Evolutionary conservation across 345 rosid species (phyloP).

Genomic region (Hypericum androsaemum): DNA sequence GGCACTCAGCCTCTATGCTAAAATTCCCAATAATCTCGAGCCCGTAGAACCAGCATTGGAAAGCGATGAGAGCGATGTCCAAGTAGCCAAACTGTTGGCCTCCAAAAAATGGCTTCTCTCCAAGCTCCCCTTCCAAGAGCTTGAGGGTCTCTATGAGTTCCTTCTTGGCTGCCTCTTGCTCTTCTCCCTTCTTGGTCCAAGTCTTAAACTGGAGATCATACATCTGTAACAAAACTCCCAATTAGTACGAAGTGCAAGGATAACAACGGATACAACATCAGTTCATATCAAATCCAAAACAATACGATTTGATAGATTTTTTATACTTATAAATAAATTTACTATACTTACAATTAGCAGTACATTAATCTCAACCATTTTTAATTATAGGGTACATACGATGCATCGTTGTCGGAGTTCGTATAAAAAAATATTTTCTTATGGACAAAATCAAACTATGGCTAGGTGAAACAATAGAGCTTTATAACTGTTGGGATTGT

Average conservation of each 20-base stretch:
- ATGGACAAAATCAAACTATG: too few relatives aligned
- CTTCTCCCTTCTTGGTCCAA: neutral
- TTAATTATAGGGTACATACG: too few relatives aligned
- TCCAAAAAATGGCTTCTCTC: neutral
- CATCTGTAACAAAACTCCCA: neutral
- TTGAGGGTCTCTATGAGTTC: neutral
- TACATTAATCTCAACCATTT: too few relatives aligned
- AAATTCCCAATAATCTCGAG: neutral
- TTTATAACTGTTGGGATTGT: too few relatives aligned
- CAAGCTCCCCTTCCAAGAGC: slow-evolving; percentile 1
- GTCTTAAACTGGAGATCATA: neutral
- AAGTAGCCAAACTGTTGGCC: neutral
- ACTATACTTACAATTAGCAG: too few relatives aligned
- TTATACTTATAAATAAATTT: too few relatives aligned
- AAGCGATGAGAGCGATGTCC: neutral
- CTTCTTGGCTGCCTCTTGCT: neutral
- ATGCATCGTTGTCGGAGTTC: too few relatives aligned
- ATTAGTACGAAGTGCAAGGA: neutral
- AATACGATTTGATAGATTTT: too few relatives aligned
- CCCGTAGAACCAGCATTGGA: neutral
- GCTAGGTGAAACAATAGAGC: too few relatives aligned
- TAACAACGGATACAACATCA: too few relatives aligned
- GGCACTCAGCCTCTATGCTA: slow-evolving; percentile 1
- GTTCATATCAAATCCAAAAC: too few relatives aligned
- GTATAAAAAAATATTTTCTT: too few relatives aligned